phyloP scores from a whole-genome alignment of 2,329 filamentous ascomycete genomes.

The Podosphaera leucotricha region DNA sequence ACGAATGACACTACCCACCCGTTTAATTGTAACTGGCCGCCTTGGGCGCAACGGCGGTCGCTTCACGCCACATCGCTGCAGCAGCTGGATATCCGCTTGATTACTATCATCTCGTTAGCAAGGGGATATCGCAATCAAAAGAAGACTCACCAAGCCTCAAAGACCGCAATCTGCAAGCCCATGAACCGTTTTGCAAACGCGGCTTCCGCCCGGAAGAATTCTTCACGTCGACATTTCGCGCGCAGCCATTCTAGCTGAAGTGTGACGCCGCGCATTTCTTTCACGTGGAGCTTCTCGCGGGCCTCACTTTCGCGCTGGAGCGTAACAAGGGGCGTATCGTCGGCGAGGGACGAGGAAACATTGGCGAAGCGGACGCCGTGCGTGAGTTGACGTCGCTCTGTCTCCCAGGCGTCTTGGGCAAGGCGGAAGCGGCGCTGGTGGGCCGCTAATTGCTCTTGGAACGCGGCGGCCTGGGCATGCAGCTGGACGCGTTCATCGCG shows the following conservation, averaged over 20 bases:
- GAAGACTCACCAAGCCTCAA: conserved; percentile 63
- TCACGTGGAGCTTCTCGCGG: conserved; percentile 39
- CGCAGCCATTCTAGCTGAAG: conserved; percentile 86
- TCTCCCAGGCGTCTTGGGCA: conserved; percentile 21
- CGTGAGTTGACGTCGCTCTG: conserved; percentile 20
- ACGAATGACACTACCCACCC: conserved; percentile 24
- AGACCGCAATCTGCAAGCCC: conserved; percentile 54
- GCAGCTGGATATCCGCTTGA: conserved; percentile 66
- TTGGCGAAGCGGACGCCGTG: conserved; percentile 18
- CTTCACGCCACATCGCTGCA: conserved; percentile 48
- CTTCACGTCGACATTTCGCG: conserved; percentile 57
- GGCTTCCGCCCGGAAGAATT: conserved; percentile 54
- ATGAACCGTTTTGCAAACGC: conserved; percentile 76
- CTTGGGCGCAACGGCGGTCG: conserved; percentile 4
- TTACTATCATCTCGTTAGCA: conserved; percentile 35
- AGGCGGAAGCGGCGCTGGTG: conserved; percentile 19
- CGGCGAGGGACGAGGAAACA: conserved; percentile 15
- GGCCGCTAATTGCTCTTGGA: conserved; percentile 9
- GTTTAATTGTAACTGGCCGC: conserved; percentile 18
- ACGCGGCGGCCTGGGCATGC: conserved; percentile 7
- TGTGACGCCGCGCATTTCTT: conserved; percentile 58
- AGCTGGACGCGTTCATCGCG: conserved; percentile 36
- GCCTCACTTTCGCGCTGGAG: conserved; percentile 16
- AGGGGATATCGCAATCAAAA: not conserved
- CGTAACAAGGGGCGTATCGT: conserved; percentile 19